Base-by-base conservation (phyloP, 2,329 filamentous ascomycete species). In the Didymella keratinophila region DNA sequence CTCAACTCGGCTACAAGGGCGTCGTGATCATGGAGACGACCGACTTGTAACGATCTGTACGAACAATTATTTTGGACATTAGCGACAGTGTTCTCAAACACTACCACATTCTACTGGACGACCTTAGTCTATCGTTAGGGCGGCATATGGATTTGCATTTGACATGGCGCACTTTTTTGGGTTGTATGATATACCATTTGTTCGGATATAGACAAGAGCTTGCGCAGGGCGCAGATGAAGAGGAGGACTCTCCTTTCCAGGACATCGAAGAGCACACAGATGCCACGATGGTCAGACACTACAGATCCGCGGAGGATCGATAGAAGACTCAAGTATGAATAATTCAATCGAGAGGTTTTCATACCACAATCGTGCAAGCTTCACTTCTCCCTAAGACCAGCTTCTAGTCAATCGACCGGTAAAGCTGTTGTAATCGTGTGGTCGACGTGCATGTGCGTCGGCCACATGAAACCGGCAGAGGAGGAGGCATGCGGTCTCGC, bases 1-100 rank as follows among this genome's bases (percentile, higher is more conserved):
- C 56, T 68, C 52, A 66, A 62, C 27, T 59, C 65, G 14, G 30
- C 59, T 18, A 65, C 66, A 57, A 67, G 66, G 51, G 62, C 64
- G n/a, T 67, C 65, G 62, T 74, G 69, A 55, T 47, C 47, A 52
- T 41, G 41, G 37, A 49, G 20, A 16, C 23, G 44, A 32, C 49
- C n/a, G 23, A 36, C 16, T 42, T 37, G 53, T 36, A 55, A 59
- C 52, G 49, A 52, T 27, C 28, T 42, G 32, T 32, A 67, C 28
- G 46, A 58, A 69, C 62, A 56, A 69, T 27, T 53, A 45, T 56
- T 58, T 57, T 60, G 42, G 53, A 48, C 20, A 55, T 69, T 69
- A 67, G 68, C 66, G 66, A 68, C 5, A 30, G 56, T 67, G 56
- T 67, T 60, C 41, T 23, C 32, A 43, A 32, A 63, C 52, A 48